phyloP scores from a whole-genome alignment of 1,284 basidiomycete genomes.

The Marasmius fiardii region DNA sequence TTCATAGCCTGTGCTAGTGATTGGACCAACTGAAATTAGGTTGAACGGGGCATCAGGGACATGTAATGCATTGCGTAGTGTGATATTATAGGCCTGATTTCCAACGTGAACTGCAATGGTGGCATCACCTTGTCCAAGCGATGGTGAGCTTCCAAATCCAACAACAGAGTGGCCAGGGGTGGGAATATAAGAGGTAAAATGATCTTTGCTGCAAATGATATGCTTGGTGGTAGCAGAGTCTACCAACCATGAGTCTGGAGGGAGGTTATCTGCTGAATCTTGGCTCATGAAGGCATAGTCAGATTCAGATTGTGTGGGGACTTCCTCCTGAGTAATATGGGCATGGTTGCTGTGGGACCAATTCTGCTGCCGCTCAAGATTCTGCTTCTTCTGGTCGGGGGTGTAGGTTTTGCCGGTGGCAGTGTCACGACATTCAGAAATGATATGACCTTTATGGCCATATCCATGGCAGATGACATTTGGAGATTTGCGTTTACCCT shows the following conservation, averaged over 20 bases:
- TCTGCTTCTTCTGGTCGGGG: background rate
- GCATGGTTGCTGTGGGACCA: background rate
- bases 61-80: background rate
- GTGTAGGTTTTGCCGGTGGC: background rate
- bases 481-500: slow-evolving; percentile 5
- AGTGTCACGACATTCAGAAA: background rate
- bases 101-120: background rate
- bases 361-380: background rate
- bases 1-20: slow-evolving; percentile 20
- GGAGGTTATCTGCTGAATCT: background rate
- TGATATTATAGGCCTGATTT: background rate
- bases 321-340: no score
- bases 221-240: background rate
- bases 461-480: slow-evolving; percentile 7
- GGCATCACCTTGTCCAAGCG: background rate
- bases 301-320: no score
- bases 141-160: background rate
- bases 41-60: background rate
- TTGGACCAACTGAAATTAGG: slow-evolving; percentile 20
- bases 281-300: no score
- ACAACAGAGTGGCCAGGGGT: background rate
- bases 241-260: background rate
- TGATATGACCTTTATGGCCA: slow-evolving; percentile 3
- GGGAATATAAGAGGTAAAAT: background rate
- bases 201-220: background rate